Evolutionary conservation across 768 basidiomycete species (phyloP).

Genomic region (Kwoniella dejecticola): DNA sequence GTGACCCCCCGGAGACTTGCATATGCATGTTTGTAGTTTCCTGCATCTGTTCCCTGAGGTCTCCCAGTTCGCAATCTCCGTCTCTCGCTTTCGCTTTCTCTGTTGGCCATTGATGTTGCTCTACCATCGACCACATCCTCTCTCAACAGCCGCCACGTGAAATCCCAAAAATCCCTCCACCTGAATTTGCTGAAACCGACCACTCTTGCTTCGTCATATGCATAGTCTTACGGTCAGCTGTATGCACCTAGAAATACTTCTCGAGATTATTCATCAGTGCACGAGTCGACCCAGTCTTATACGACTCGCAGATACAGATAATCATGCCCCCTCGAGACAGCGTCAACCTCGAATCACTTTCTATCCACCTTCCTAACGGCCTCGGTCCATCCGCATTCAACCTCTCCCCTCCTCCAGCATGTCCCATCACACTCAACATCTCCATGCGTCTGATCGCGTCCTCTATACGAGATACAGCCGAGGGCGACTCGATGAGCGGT

Average conservation of each 20-base stretch:
- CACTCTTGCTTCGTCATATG: too few relatives aligned
- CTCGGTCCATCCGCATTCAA: constrained; percentile 53
- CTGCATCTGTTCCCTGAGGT: too few relatives aligned
- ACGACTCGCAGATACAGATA: too few relatives aligned
- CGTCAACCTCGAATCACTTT: constrained; percentile 53
- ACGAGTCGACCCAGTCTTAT: too few relatives aligned
- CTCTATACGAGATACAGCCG: constrained; percentile 60
- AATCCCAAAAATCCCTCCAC: constrained; percentile 1
- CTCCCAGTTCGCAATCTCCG: too few relatives aligned
- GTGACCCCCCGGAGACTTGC: too few relatives aligned
- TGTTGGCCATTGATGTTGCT: too few relatives aligned
- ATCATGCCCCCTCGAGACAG: constrained; percentile 27
- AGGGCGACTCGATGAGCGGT: constrained; percentile 61
- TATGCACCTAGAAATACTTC: too few relatives aligned
- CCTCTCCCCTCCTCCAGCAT: constrained; percentile 60
- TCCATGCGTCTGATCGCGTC: constrained; percentile 51
- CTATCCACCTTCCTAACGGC: constrained; percentile 51
- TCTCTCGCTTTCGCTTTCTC: too few relatives aligned
- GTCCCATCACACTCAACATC: constrained; percentile 63
- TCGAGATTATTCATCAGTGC: too few relatives aligned
- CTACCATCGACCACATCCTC: not conserved
- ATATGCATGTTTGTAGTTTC: too few relatives aligned
- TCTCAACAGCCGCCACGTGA: not conserved
- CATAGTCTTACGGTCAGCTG: too few relatives aligned
- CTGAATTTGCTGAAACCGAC: not conserved